Conservation (phyloP, 2,329 filamentous ascomycete genomes). For the Colletotrichum truncatum region DNA sequence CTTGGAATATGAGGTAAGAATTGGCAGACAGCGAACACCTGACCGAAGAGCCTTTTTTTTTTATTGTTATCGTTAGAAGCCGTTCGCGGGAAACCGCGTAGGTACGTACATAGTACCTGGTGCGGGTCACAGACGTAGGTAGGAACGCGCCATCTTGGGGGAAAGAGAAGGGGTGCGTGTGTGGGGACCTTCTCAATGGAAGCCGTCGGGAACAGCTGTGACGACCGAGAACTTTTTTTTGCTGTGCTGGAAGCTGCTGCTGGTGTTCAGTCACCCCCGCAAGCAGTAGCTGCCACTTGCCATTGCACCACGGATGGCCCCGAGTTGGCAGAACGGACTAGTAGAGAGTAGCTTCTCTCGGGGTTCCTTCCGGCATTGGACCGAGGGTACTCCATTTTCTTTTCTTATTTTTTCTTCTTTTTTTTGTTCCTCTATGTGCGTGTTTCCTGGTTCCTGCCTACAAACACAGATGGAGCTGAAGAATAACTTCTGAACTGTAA, state of each 20-base stretch:
- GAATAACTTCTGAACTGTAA: no score
- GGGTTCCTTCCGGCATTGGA: background rate
- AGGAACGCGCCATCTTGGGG: background rate
- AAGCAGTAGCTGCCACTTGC: background rate
- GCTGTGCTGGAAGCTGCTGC: background rate
- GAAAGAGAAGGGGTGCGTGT: background rate
- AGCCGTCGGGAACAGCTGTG: background rate
- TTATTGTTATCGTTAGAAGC: background rate
- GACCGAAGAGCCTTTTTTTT: background rate
- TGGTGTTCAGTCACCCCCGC: no score
- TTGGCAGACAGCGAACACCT: background rate
- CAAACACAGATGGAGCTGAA: no score
- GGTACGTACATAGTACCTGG: background rate
- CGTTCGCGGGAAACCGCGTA: background rate
- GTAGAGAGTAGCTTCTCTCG: background rate
- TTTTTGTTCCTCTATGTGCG: no score
- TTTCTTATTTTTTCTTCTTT: no score
- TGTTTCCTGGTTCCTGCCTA: no score
- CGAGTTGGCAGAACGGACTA: background rate
- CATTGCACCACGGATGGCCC: background rate
- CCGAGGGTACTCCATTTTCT: no score
- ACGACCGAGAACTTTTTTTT: background rate
- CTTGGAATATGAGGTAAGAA: conserved; percentile 14
- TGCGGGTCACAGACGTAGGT: conserved; percentile 7
- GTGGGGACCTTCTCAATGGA: conserved; percentile 12